Conservation (phyloP, 2,329 filamentous ascomycete species). For the Ramularia collo-cygni region DNA sequence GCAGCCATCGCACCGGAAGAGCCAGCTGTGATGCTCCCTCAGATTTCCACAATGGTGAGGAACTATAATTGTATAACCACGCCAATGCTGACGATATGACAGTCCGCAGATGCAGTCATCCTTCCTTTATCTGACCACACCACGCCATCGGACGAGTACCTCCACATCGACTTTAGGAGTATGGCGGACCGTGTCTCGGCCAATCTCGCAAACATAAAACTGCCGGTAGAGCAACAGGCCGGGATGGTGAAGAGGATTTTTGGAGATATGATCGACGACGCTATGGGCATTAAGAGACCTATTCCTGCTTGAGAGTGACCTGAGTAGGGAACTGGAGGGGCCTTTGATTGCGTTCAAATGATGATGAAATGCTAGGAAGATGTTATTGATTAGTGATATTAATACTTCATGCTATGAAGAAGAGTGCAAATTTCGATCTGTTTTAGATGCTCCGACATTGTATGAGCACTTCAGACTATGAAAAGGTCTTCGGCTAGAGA, state of each 20-base stretch:
- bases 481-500: no score
- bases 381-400: no score
- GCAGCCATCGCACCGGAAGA: constrained; percentile 10
- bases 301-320: constrained; percentile 3
- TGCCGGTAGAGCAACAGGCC: constrained; percentile 37
- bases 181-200: constrained; percentile 41
- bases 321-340: no score
- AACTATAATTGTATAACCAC: no score
- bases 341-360: no score
- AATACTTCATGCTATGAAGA: no score
- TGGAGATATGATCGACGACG: constrained; percentile 45
- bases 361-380: no score
- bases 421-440: no score
- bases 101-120: constrained; percentile 41
- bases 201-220: constrained; percentile 26
- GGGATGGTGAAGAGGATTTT: constrained; percentile 37
- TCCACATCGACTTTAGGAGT: constrained; percentile 51
- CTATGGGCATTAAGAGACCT: constrained; percentile 35
- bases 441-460: no score
- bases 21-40: constrained; percentile 45
- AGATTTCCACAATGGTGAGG: constrained; percentile 46
- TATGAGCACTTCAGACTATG: no score
- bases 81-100: background rate
- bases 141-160: constrained; percentile 41
- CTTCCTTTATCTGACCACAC: constrained; percentile 53